phyloP scores from a whole-genome alignment of 176 grass and related monocot species.

The Cocos nucifera region DNA sequence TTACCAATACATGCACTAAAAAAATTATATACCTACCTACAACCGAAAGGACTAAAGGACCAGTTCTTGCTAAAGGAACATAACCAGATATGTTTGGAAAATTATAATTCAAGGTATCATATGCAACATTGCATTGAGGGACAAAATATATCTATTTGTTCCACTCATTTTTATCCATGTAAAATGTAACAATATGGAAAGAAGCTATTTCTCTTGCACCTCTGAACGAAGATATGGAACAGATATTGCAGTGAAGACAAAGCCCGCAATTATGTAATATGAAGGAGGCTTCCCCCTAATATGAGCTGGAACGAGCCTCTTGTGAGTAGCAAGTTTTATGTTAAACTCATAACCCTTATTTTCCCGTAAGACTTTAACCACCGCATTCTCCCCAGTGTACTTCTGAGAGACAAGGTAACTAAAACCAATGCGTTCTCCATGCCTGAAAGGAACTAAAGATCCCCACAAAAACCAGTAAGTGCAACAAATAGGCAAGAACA shows the following conservation, averaged over 20 bases:
- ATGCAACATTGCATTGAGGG: too few species aligned
- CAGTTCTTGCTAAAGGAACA: too few species aligned
- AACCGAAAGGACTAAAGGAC: too few species aligned
- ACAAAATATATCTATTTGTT: too few species aligned
- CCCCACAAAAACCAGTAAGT: slow-evolving; percentile 22
- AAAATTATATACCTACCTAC: too few species aligned
- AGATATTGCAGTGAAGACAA: slow-evolving; percentile 74
- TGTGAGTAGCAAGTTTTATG: slow-evolving; percentile 83
- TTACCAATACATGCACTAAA: too few species aligned
- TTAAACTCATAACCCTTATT: slow-evolving; percentile 71
- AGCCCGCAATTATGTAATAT: slow-evolving; percentile 98
- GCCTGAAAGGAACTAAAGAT: slow-evolving; percentile 87
- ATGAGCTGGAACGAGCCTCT: slow-evolving; percentile 87
- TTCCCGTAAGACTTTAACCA: slow-evolving; percentile 61
- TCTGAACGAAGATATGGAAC: slow-evolving; percentile 97
- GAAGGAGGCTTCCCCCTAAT: slow-evolving; percentile 78
- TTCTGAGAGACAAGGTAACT: slow-evolving; percentile 96
- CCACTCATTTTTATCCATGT: too few species aligned
- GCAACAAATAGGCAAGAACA: neutral
- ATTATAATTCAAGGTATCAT: too few species aligned
- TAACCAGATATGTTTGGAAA: too few species aligned
- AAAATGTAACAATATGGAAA: too few species aligned
- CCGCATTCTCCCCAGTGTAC: slow-evolving; percentile 90
- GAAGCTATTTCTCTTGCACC: slow-evolving; percentile 27
- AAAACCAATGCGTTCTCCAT: slow-evolving; percentile 97